Evolutionary conservation across 208 protist species (phyloP), one percentile per base, ranked within the genome.

Genomic region (Trypanosoma lewisi): DNA sequence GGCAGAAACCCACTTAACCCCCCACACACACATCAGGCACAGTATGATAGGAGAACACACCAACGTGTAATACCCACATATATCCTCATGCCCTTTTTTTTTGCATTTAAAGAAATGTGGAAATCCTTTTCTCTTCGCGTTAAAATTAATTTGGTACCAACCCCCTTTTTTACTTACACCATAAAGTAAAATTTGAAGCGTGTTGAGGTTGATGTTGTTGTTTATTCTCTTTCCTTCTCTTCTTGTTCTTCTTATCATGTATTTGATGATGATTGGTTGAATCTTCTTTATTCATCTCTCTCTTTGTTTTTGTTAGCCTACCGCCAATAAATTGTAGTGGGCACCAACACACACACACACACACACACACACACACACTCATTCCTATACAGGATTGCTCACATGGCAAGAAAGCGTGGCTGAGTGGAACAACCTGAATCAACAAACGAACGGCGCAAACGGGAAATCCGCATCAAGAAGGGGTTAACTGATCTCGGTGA

Each of bases 401-500:
- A 37, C 1, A 65, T 71, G 58, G 41, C 9, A 9, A 42, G 25
- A 6, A 67, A 68, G 52, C 68, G 68, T 19, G 30, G 16, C 21
- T 28, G 30, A 49, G 17, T 17, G 8, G 31, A n/a, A 42, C n/a
- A n/a, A n/a, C 51, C 8, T 3, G 74, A 19, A 4, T 44, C 23
- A 63, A 47, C 16, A 39, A 67, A 31, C 66, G 69, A 45, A 67
- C 61, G 70, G 23, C 84, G 87, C 11, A 70, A 80, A n/a, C 59
- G 66, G 12, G 87, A 84, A 11, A 75, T 73, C 34, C 80, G 81
- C 77, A 91, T 94, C 44, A 89, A 89, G 48, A 56, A 54, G 23
- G 87, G 87, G 3, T 71, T 94, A 0, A 71, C 75, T 8, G 82
- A 88, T 27, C 67, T 94, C 14, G 68, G 63, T 30, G 82, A 94